Evolutionary conservation across 768 basidiomycete genomes (phyloP).

Genomic region (Suillus lakei): DNA sequence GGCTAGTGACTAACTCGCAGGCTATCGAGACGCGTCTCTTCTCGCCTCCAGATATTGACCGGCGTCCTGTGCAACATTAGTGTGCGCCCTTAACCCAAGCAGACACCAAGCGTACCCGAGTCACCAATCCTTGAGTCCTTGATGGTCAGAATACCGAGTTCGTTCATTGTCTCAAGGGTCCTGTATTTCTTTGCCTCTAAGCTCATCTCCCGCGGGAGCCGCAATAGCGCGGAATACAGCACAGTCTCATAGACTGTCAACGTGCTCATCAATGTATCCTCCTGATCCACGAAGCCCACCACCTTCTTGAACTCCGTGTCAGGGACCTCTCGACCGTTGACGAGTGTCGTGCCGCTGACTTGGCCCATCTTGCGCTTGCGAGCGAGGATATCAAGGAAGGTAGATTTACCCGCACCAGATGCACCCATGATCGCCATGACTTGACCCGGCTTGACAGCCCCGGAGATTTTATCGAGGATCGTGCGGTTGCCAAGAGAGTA

Average conservation of each 20-base stretch:
- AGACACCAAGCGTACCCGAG: conserved; percentile 51
- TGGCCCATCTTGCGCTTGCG: conserved; percentile 83
- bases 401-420: conserved; percentile 95
- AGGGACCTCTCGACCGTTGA: conserved; percentile 83
- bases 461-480: conserved; percentile 83
- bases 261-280: conserved; percentile 96
- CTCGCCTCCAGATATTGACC: conserved; percentile 97
- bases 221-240: conserved; percentile 86
- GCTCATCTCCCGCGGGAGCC: conserved; percentile 95
- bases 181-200: conserved; percentile 93
- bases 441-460: conserved; percentile 86
- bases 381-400: conserved; percentile 94
- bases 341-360: conserved; percentile 73
- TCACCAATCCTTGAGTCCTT: conserved; percentile 91
- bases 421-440: conserved; percentile 97
- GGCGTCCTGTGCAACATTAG: conserved; percentile 49
- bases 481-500: conserved; percentile 68
- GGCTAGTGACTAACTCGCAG: conserved; percentile 96
- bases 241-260: conserved; percentile 98
- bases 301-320: conserved; percentile 82
- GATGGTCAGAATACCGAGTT: conserved; percentile 91
- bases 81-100: neutral
- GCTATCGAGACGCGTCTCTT: conserved; percentile 97
- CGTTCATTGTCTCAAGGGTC: conserved; percentile 95
- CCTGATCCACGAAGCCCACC: conserved; percentile 96